Base-by-base conservation (phyloP, 2,329 filamentous ascomycete genomes). In the Phoma sp. region DNA sequence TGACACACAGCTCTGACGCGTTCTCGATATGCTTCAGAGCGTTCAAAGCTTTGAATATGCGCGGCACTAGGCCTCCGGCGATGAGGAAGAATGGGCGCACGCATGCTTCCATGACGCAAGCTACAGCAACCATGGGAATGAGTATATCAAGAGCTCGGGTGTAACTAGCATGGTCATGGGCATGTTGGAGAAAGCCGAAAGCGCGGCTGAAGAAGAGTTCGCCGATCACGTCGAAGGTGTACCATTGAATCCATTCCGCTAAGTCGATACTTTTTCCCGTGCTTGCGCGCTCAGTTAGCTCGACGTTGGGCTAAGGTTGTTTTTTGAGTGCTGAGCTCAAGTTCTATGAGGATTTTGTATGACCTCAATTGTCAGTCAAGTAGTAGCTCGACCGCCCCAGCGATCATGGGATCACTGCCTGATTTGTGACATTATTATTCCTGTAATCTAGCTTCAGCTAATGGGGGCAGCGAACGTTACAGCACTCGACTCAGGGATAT, bases 71-170 rank as follows among this genome's bases (percentile, higher is more conserved):
- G 10, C 7, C 17, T 10, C 33, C 56, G 3, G 47, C 58, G 5
- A 50, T 15, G 18, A 57, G 29, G 28, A 47, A 56, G 15, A 36
- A 20, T 7, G 33, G 33, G 7, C 33, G 33, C 7, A 36, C 7
- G 18, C 10, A 36, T 5, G 18, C 15, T 5, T 7, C 15, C 15
- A 20, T 18, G 15, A 36, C 33, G 18, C 33, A 36, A 6, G 33
- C 33, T 17, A 36, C 17, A 10, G 33, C 17, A 5, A 61, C 28
- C 4, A 61, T 67, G 20, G 62, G 77, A 59, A 69, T 75, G n/a
- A 71, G 42, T 7, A 54, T 68, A 37, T 77, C 71, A 1, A 77
- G 59, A 2, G 76, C 51, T 7, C 53, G 39, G 10, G 65, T 63
- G 26, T 51, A 65, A 15, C 36, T 47, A 5, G 46, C 53, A 28